A percentile compares a stretch with the other conserved stretches of the same genome.
phyloP scores from a whole-genome alignment of 2,329 filamentous ascomycete genomes.

The Didymella arachidicola region DNA sequence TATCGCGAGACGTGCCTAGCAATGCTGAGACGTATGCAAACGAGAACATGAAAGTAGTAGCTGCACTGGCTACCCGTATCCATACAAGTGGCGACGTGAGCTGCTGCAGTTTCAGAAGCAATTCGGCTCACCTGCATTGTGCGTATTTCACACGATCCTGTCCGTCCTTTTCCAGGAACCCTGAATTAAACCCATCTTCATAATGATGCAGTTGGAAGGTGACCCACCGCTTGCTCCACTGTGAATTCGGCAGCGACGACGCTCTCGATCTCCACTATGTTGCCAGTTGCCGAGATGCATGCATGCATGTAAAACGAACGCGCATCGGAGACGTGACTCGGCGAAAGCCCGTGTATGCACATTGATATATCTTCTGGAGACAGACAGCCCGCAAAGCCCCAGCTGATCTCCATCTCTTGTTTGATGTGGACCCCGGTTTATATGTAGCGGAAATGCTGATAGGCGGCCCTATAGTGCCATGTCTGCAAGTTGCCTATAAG shows the following conservation, averaged over 20 bases:
- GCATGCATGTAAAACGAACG: not conserved
- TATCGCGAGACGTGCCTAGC: too few relatives aligned
- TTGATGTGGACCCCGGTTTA: not conserved
- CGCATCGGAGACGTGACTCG: not conserved
- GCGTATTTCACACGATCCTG: not conserved
- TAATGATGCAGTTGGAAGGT: not conserved
- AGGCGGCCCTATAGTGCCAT: conserved; percentile 17
- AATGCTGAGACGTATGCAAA: too few relatives aligned
- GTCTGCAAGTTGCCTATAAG: conserved; percentile 14
- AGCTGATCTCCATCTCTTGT: conserved; percentile 4
- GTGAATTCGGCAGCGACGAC: conserved; percentile 3
- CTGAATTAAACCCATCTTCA: not conserved
- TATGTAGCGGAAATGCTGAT: conserved; percentile 13
- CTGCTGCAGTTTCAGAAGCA: not conserved
- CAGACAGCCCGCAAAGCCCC: not conserved
- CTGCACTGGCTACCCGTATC: not conserved
- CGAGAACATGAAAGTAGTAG: too few relatives aligned
- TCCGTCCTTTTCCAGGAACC: not conserved
- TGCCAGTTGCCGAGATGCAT: conserved; percentile 10
- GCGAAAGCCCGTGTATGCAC: conserved; percentile 1
- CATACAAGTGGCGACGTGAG: not conserved
- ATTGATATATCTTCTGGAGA: conserved; percentile 1
- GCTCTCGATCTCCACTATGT: not conserved
- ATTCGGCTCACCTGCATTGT: not conserved
- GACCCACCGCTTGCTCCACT: conserved; percentile 6